These are phyloP conservation scores for Tausonia pullulans DNA, from an alignment of 1,284 basidiomycete genomes.

Conservation along the genomic window DNA sequence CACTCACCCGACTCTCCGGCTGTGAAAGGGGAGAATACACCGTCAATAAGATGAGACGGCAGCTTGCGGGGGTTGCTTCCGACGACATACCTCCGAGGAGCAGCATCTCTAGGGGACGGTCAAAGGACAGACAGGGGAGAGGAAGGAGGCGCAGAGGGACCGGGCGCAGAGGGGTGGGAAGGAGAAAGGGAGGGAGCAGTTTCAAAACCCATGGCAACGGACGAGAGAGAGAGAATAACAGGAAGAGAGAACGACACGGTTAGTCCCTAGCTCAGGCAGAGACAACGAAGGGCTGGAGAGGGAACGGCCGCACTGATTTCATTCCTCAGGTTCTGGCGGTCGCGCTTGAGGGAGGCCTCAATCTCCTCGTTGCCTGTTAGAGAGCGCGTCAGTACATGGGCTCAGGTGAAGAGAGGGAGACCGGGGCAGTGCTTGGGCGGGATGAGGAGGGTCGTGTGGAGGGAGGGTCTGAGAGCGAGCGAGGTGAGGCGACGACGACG, in stretches of 20 bases:
- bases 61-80: no score
- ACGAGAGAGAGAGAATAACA: not conserved
- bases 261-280: not conserved
- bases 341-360: slow-evolving; percentile 86
- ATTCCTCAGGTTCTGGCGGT: slow-evolving; percentile 82
- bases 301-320: slow-evolving; percentile 58
- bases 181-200: not conserved
- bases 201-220: not conserved
- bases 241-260: not conserved
- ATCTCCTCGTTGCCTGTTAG: slow-evolving; percentile 69
- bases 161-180: not conserved
- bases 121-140: not conserved
- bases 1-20: slow-evolving; percentile 86
- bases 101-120: not conserved
- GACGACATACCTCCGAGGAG: no score
- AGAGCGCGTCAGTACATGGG: not conserved
- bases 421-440: slow-evolving; percentile 7
- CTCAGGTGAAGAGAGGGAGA: not conserved
- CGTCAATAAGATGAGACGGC: not conserved
- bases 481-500: not conserved
- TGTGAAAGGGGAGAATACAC: not conserved
- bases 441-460: not conserved
- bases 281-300: not conserved
- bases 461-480: not conserved
- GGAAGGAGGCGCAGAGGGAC: not conserved